Base-by-base conservation (phyloP, 164 flowering plant genomes). In the Tetrastigma voinierianum region DNA sequence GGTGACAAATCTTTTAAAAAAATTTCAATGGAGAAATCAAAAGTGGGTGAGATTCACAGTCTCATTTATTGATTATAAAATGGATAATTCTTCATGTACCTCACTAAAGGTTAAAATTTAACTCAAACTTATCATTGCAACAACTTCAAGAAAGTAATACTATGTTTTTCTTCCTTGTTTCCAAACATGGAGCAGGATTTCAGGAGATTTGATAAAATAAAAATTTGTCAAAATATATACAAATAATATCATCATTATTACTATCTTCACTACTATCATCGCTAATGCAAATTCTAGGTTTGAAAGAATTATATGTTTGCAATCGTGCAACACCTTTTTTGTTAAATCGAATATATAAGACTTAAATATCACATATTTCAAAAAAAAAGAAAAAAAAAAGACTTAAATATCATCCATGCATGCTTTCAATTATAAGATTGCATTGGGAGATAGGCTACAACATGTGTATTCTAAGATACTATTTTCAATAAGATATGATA, bases 1-100 rank as follows among this genome's bases (percentile, higher is more conserved):
- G 14, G 45, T 57, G 46, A 1, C 46, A 57, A 25, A 57, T 57
- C 58, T 46, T 61, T 15, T 19, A 4, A 17, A 54, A n/a, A 40
- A 40, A 53, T 64, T 44, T 40, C 15, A 53, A 43, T 12, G 58
- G 15, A 64, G 45, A 53, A 66, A 45, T 44, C 61, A 14, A 9
- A 1, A 25, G 54, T 66, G 1, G 69, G 61, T 66, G 40, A 57
- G 62, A 66, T 66, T 47, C 23, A 63, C 2, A 20, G 53, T 21
- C 19, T 21, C 13, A 9, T 32, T 4, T 57, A 13, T 52, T 5
- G 9, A 19, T 20, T 44, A 8, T 19, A 44, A 49, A 25, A 53
- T 43, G 59, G 48, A 64, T 64, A 23, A 20, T 17, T 24, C 43
- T 63, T 21, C 66, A 61, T 12, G 14, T 23, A 24, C 24, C 32